Evolutionary conservation across 345 rosid species (phyloP).

Genomic region (Cochlearia excelsa): DNA sequence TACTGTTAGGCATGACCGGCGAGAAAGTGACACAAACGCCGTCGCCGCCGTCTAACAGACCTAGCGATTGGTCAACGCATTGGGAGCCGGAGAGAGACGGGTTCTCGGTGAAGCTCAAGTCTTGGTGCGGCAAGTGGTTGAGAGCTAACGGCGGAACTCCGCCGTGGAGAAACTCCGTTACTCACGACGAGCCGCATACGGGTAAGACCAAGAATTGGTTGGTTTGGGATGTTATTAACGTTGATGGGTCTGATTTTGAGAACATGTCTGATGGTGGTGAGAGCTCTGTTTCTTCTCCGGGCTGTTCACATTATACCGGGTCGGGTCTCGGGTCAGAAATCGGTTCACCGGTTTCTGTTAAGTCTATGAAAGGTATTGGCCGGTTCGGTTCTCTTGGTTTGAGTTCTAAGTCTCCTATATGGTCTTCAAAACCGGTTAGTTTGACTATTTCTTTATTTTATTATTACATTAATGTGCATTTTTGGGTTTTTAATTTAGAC

Average conservation of each 20-base stretch:
- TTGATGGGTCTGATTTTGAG: slow-evolving; percentile 41
- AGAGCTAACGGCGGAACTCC: slow-evolving; percentile 85
- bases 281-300: slow-evolving; percentile 58
- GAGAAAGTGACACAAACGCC: slow-evolving; percentile 56
- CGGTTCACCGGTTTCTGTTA: slow-evolving; percentile 42
- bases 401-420: slow-evolving; percentile 38
- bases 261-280: slow-evolving; percentile 26
- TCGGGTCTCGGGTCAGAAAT: slow-evolving; percentile 24
- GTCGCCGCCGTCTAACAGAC: slow-evolving; percentile 27
- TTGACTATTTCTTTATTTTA: slow-evolving; percentile 12
- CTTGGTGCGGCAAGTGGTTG: slow-evolving; percentile 69
- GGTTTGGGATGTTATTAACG: slow-evolving; percentile 70
- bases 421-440: slow-evolving; percentile 50
- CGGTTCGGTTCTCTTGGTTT: slow-evolving; percentile 44
- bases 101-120: slow-evolving; percentile 53
- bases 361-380: slow-evolving; percentile 35
- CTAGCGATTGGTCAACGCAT: slow-evolving; percentile 55
- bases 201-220: slow-evolving; percentile 67
- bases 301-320: slow-evolving; percentile 37
- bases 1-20: slow-evolving; percentile 87
- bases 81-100: slow-evolving; percentile 86
- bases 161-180: slow-evolving; percentile 89
- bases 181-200: slow-evolving; percentile 73
- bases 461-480: neutral
- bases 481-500: too few relatives aligned